Base-by-base conservation (phyloP, 345 rosid species). In the Lepidium africanum region DNA sequence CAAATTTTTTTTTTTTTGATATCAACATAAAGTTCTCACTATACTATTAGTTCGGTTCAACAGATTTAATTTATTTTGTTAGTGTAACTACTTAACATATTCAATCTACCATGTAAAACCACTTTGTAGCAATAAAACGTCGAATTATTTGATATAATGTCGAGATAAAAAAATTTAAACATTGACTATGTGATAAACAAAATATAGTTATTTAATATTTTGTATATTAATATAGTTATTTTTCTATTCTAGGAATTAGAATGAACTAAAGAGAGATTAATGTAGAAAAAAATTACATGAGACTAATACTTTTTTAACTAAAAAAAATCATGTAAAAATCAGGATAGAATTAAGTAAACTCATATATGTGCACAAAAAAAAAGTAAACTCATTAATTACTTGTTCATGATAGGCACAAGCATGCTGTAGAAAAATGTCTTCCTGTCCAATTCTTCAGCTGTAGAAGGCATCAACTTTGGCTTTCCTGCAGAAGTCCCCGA, bases 381-480 rank as follows among this genome's bases (percentile, higher is more conserved):
- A 21, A 41, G 40, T 36, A 65, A 51, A 39, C 12, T 9, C 46
- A 49, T 13, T 32, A 41, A 48, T 81, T 65, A 92, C 98, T 90
- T 90, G 86, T 92, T 92, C 90, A 90, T 88, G 54, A 88, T 67
- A 36, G 98, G 98, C 57, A 90, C 87, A 25, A 92, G 98, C 76
- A 90, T 80, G 85, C 85, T 90, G 76, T 92, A 92, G 75, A 92
- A 92, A 82, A 88, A 86, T 45, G 93, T 85, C 77, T 92, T 92
- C 64, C 94, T 77, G 59, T 90, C 84, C 82, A 92, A 76, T 76
- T 92, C 98, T 79, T 90, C 84, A 47, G 88, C 92, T 19, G 96
- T 92, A 35, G 97, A 90, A 46, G 98, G 98, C 98, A 92, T 90
- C 83, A 92, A 67, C 76, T 92, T 92, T 12, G 98, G 97, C 23